phyloP scores from a whole-genome alignment of 202 grass and related monocot species.

The Carex sylvatica region DNA sequence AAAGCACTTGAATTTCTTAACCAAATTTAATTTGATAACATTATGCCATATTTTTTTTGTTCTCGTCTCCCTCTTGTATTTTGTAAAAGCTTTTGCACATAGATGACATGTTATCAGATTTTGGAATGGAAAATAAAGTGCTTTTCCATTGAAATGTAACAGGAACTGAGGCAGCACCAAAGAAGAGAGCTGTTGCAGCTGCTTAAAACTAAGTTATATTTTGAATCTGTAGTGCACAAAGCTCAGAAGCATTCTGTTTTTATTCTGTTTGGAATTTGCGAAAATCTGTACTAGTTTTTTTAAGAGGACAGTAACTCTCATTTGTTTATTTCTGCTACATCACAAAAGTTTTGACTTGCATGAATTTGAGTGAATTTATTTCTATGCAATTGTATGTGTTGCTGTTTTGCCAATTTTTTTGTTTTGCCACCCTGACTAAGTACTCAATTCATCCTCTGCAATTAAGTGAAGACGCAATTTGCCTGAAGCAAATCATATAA shows the following conservation, averaged over 20 bases:
- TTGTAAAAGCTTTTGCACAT: neutral
- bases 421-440: too few relatives aligned
- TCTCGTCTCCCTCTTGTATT: neutral
- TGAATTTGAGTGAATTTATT: neutral
- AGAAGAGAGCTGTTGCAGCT: conserved; percentile 56
- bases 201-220: conserved; percentile 29
- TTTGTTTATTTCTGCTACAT: neutral
- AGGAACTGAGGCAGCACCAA: conserved; percentile 64
- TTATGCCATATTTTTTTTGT: neutral
- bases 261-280: neutral
- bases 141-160: neutral
- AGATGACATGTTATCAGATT: neutral
- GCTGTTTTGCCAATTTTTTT: too few relatives aligned
- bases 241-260: neutral
- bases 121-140: neutral
- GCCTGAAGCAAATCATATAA: too few relatives aligned
- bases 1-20: neutral
- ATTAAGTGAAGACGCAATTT: too few relatives aligned
- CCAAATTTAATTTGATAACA: neutral
- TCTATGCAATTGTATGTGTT: neutral
- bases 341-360: neutral
- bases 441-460: too few relatives aligned
- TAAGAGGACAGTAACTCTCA: neutral
- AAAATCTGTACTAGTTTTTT: neutral
- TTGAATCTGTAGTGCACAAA: neutral